phyloP scores from a whole-genome alignment of 768 basidiomycete species.

The Lactifluus echinatus region DNA sequence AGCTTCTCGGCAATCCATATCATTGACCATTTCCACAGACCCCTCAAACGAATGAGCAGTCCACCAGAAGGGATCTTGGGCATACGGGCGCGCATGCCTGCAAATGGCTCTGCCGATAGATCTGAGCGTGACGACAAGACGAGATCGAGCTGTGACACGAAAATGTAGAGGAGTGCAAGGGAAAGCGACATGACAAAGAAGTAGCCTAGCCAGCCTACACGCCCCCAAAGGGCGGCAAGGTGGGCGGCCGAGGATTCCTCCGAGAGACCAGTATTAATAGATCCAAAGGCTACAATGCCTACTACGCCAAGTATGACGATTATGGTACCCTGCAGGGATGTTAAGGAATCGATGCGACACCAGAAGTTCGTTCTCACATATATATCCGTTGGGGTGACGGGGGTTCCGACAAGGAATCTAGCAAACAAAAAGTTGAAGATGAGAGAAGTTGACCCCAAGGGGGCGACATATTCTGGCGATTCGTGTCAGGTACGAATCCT shows the following conservation, averaged over 20 bases:
- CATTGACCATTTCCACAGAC: conserved; percentile 40
- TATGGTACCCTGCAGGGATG: conserved; percentile 55
- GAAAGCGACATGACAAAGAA: conserved; percentile 74
- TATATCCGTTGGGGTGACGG: conserved; percentile 76
- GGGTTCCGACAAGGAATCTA: conserved; percentile 76
- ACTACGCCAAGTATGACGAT: conserved; percentile 78
- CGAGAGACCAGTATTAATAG: conserved; percentile 72
- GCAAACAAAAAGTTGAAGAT: conserved; percentile 97
- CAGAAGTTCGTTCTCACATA: conserved; percentile 40
- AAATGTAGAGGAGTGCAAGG: conserved; percentile 56
- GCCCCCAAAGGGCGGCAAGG: conserved; percentile 77
- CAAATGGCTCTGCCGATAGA: conserved; percentile 49
- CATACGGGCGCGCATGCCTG: conserved; percentile 31
- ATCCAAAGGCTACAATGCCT: conserved; percentile 82
- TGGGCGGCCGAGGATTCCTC: conserved; percentile 64
- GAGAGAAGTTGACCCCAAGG: conserved; percentile 85
- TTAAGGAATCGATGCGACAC: not conserved
- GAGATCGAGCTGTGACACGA: conserved; percentile 63
- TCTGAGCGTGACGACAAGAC: conserved; percentile 66
- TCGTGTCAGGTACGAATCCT: conserved; percentile 16
- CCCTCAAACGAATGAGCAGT: conserved; percentile 29
- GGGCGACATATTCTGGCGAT: conserved; percentile 82
- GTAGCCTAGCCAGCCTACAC: conserved; percentile 84
- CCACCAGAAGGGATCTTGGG: conserved; percentile 14
- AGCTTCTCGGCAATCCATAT: conserved; percentile 50